Evolutionary conservation across 179 eudicot species (phyloP).

Genomic region (Patellifolia procumbens): DNA sequence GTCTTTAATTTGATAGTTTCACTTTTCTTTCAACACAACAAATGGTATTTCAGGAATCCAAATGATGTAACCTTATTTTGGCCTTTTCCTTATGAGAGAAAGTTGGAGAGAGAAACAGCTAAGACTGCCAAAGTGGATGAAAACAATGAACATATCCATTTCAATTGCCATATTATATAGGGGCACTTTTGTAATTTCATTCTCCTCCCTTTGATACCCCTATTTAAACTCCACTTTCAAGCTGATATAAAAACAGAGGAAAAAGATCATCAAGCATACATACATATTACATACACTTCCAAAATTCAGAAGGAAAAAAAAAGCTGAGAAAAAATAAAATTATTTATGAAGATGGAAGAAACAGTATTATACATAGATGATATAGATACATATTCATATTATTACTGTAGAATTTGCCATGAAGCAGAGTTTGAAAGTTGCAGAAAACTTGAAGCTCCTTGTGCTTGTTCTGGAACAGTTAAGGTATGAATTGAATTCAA

Average conservation of each 20-base stretch:
- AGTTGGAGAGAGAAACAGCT: conserved; percentile 17
- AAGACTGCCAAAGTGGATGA: conserved; percentile 15
- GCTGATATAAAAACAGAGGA: conserved; percentile 1
- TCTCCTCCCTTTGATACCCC: not conserved
- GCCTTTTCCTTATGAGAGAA: not conserved
- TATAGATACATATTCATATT: conserved; percentile 25
- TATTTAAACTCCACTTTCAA: conserved; percentile 18
- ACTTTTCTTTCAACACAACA: not conserved
- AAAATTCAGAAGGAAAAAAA: not conserved
- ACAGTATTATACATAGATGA: conserved; percentile 43
- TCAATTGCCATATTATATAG: not conserved
- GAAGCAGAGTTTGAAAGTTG: conserved; percentile 73
- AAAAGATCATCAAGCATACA: not conserved
- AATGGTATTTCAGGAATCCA: conserved; percentile 14
- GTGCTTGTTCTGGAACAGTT: conserved; percentile 86
- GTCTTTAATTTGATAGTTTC: not conserved
- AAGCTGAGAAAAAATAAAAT: not conserved
- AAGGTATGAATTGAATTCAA: conserved; percentile 45
- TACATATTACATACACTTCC: not conserved
- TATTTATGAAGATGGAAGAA: conserved; percentile 45
- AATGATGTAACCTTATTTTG: conserved; percentile 13
- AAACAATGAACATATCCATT: conserved; percentile 16
- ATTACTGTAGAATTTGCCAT: conserved; percentile 82
- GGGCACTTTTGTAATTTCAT: not conserved
- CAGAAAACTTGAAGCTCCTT: conserved; percentile 73